Evolutionary conservation across 2,329 filamentous ascomycete genomes (phyloP).

Genomic region (Hymenoscyphus scutula): DNA sequence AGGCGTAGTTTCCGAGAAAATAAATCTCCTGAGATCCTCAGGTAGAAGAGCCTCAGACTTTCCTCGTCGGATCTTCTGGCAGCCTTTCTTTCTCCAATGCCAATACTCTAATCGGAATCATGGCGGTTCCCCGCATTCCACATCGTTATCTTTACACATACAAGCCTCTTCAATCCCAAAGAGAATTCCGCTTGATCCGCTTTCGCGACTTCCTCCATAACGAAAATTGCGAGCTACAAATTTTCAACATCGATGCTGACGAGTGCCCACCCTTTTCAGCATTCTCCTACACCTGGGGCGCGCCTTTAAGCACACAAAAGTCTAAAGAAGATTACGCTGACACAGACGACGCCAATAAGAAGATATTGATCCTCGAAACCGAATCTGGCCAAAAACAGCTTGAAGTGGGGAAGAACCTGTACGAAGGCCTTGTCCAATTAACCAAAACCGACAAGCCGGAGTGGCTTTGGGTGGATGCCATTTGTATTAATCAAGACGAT

Average conservation of each 20-base stretch:
- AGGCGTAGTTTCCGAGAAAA: not conserved
- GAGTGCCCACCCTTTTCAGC: constrained; percentile 11
- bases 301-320: constrained; percentile 10
- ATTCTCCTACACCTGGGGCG: constrained; percentile 13
- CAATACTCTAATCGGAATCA: not conserved
- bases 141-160: constrained; percentile 10
- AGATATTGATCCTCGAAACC: constrained; percentile 6
- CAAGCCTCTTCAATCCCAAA: constrained; percentile 8
- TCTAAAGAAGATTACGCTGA: constrained; percentile 10
- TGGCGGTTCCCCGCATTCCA: constrained; percentile 10
- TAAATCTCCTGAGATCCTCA: not conserved
- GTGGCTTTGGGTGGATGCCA: constrained; percentile 17
- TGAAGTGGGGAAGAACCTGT: constrained; percentile 10
- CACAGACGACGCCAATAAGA: not conserved
- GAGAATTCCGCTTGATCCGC: constrained; percentile 9
- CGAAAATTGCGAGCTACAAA: constrained; percentile 10
- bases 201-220: constrained; percentile 15
- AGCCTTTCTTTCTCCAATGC: not conserved
- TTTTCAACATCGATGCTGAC: constrained; percentile 11
- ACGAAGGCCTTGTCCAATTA: constrained; percentile 12
- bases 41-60: not conserved
- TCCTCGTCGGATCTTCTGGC: not conserved
- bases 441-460: constrained; percentile 6
- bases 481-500: constrained; percentile 19
- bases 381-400: constrained; percentile 7